phyloP scores from a whole-genome alignment of 768 basidiomycete species.

The Hysterangium stoloniferum region DNA sequence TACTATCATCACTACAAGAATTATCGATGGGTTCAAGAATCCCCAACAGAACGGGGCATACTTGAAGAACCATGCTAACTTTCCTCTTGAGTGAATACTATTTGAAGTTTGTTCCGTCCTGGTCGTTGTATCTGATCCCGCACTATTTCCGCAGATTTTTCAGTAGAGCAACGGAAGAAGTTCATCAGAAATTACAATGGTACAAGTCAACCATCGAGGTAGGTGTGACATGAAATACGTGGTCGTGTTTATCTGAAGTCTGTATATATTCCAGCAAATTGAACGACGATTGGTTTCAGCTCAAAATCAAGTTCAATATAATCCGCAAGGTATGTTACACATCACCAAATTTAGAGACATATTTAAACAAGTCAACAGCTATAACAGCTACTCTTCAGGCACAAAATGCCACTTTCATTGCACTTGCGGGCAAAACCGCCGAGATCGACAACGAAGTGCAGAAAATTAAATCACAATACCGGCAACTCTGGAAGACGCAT shows the following conservation, averaged over 20 bases:
- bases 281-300: slow-evolving; percentile 73
- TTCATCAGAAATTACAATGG: slow-evolving; percentile 65
- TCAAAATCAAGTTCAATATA: slow-evolving; percentile 51
- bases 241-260: neutral
- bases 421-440: slow-evolving; percentile 71
- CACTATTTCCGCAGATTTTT: too few relatives aligned
- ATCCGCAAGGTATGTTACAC: slow-evolving; percentile 60
- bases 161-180: slow-evolving; percentile 59
- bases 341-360: neutral
- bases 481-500: slow-evolving; percentile 69
- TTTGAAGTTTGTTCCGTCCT: neutral
- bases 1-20: slow-evolving; percentile 66
- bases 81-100: slow-evolving; percentile 67
- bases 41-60: slow-evolving; percentile 63
- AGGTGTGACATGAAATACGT: slow-evolving; percentile 9
- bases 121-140: neutral
- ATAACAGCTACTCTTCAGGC: slow-evolving; percentile 73
- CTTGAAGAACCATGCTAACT: slow-evolving; percentile 72
- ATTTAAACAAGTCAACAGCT: slow-evolving; percentile 29
- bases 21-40: slow-evolving; percentile 72
- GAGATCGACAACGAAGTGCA: slow-evolving; percentile 66
- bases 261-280: slow-evolving; percentile 49
- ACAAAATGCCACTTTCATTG: slow-evolving; percentile 69
- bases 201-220: slow-evolving; percentile 80
- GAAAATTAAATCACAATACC: slow-evolving; percentile 67